These are phyloP conservation scores for Pythium apleroticum DNA, from an alignment of 352 stramenopile genomes.

Conservation along the genomic window DNA sequence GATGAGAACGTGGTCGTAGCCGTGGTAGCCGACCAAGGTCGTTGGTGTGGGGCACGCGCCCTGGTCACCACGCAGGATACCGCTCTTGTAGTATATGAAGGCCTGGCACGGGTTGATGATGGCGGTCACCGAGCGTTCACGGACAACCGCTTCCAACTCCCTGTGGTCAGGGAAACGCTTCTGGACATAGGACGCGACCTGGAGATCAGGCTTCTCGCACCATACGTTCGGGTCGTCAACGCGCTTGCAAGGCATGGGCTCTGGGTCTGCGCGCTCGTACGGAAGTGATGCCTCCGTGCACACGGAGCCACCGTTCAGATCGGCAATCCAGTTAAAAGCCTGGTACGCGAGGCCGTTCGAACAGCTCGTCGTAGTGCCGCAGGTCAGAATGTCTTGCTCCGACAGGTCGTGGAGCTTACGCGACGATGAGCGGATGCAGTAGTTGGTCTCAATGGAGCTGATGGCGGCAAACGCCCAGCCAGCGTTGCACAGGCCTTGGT, in stretches of 20 bases:
- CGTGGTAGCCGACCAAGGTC: background rate
- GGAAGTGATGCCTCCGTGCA: conserved; percentile 20
- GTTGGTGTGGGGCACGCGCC: background rate
- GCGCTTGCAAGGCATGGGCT: background rate
- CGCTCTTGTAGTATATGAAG: conserved; percentile 15
- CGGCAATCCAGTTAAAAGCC: conserved; percentile 7
- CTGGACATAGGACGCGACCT: conserved; percentile 9
- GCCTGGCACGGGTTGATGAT: conserved; percentile 11
- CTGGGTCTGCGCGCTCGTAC: conserved; percentile 7
- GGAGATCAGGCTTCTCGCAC: conserved; percentile 1
- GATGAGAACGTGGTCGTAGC: conserved; percentile 33
- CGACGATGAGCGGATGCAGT: conserved; percentile 14
- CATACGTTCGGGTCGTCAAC: background rate
- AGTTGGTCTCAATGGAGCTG: conserved; percentile 19
- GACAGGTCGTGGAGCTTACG: conserved; percentile 20
- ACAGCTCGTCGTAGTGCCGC: conserved; percentile 2
- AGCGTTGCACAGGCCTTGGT: conserved; percentile 17
- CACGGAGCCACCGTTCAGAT: conserved; percentile 13
- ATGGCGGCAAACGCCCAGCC: conserved; percentile 20
- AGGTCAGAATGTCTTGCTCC: conserved; percentile 26
- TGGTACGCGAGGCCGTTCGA: background rate
- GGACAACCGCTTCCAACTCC: conserved; percentile 8
- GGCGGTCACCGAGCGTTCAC: conserved; percentile 10
- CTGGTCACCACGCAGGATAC: conserved; percentile 11
- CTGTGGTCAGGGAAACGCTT: conserved; percentile 9